Evolutionary conservation across 2,329 filamentous ascomycete species (phyloP).

Genomic region (Zymoseptoria brevis): DNA sequence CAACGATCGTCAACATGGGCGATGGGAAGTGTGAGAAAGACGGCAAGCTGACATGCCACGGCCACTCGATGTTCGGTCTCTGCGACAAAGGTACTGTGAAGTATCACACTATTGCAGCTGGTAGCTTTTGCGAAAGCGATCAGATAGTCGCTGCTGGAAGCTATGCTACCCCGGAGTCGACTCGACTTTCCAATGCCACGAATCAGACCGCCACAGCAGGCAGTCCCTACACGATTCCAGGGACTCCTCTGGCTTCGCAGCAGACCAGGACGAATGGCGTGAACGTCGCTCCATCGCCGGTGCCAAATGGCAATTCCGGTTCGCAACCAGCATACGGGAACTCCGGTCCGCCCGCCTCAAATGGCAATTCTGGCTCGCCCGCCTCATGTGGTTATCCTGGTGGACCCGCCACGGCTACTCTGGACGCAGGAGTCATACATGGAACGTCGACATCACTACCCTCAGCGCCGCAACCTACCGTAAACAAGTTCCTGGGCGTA

Average conservation of each 20-base stretch:
- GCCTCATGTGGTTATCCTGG: constrained; percentile 6
- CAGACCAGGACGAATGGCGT: neutral
- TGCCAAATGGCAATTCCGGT: no score
- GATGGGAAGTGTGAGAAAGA: neutral
- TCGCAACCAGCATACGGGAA: no score
- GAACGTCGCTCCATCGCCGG: neutral
- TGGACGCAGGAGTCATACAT: constrained; percentile 23
- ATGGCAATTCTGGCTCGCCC: neutral
- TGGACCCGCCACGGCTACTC: constrained; percentile 22
- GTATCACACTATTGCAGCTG: constrained; percentile 35
- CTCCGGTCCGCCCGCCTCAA: no score
- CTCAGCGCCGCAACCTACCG: constrained; percentile 20
- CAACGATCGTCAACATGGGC: neutral
- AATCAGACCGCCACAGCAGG: neutral
- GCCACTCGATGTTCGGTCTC: constrained; percentile 33
- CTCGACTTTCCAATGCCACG: neutral
- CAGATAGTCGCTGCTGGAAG: neutral
- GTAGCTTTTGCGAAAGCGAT: constrained; percentile 32
- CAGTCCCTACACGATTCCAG: neutral
- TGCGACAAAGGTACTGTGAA: constrained; percentile 37
- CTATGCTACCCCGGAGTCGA: neutral
- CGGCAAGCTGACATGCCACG: constrained; percentile 32
- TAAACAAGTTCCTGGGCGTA: constrained; percentile 31
- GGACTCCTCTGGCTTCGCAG: neutral
- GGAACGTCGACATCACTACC: constrained; percentile 27